A percentile compares a stretch with the other conserved stretches of the same genome.
These are phyloP conservation scores for Alternaria solani DNA, from an alignment of 2,329 filamentous ascomycete genomes.

Conservation along the genomic window DNA sequence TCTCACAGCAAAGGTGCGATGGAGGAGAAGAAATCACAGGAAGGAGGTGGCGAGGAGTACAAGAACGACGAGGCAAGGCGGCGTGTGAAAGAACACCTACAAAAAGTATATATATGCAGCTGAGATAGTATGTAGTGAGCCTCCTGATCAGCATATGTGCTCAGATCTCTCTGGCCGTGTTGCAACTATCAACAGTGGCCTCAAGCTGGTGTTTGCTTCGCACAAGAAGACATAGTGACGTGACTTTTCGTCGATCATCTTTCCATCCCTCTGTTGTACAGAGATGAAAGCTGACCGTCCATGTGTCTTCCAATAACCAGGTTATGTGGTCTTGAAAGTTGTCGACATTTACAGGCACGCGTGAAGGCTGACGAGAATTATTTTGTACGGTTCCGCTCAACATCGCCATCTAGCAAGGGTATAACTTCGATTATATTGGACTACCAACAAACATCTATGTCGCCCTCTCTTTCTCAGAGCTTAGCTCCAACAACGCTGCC, in stretches of 20 bases:
- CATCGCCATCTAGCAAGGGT: too few species aligned
- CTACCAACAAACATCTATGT: too few species aligned
- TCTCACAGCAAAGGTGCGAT: background rate
- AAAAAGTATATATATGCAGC: background rate
- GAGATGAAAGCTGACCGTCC: background rate
- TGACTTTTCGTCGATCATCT: background rate
- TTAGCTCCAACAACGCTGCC: conserved; percentile 50
- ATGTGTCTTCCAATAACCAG: background rate
- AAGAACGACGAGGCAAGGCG: background rate
- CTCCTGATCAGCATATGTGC: background rate
- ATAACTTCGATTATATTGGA: too few species aligned
- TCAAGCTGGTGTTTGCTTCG: background rate
- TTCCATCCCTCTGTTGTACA: background rate
- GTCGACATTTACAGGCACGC: background rate
- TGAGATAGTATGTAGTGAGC: background rate
- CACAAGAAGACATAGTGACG: background rate
- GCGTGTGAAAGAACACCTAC: background rate
- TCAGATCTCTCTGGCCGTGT: background rate
- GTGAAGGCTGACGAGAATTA: background rate
- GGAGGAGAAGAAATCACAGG: background rate
- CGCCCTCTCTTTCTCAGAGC: conserved; percentile 31
- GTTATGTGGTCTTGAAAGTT: background rate
- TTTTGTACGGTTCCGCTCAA: too few species aligned
- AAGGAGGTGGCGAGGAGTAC: background rate
- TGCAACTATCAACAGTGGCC: background rate